Evolutionary conservation across 371 early-diverging fungal species (phyloP).

Genomic region (Mortierella polycephala): DNA sequence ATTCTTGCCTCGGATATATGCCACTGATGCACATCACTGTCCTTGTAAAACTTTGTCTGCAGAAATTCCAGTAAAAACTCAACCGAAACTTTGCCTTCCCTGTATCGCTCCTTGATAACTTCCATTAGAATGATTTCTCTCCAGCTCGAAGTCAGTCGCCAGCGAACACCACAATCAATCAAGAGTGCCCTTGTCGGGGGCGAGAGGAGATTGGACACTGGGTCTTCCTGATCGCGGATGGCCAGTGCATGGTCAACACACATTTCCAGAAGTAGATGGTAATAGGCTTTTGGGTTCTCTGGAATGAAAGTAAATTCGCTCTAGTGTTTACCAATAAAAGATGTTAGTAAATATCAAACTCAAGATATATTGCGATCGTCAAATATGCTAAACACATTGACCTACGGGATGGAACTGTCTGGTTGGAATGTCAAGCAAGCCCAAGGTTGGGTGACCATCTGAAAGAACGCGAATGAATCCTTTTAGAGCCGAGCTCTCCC

Average conservation of each 20-base stretch:
- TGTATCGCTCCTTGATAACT: slow-evolving; percentile 62
- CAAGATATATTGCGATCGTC: neutral
- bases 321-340: slow-evolving; percentile 12
- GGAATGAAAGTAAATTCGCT: slow-evolving; percentile 66
- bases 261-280: slow-evolving; percentile 66
- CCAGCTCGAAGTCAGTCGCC: slow-evolving; percentile 75
- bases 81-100: slow-evolving; percentile 56
- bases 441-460: slow-evolving; percentile 19
- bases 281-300: slow-evolving; percentile 66
- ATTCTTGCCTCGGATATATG: slow-evolving; percentile 56
- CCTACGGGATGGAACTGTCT: slow-evolving; percentile 39
- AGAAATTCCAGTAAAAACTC: slow-evolving; percentile 61
- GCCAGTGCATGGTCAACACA: slow-evolving; percentile 67
- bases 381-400: neutral
- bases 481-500: slow-evolving; percentile 40
- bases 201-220: slow-evolving; percentile 64
- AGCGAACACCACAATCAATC: slow-evolving; percentile 74
- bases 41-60: slow-evolving; percentile 58
- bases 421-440: slow-evolving; percentile 18
- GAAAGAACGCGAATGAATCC: slow-evolving; percentile 41
- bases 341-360: neutral
- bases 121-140: slow-evolving; percentile 75
- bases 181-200: slow-evolving; percentile 69
- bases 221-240: slow-evolving; percentile 60
- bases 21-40: slow-evolving; percentile 61